These are phyloP conservation scores for Daedaleopsis sinensis DNA, from an alignment of 768 basidiomycete genomes.

Conservation along the genomic window DNA sequence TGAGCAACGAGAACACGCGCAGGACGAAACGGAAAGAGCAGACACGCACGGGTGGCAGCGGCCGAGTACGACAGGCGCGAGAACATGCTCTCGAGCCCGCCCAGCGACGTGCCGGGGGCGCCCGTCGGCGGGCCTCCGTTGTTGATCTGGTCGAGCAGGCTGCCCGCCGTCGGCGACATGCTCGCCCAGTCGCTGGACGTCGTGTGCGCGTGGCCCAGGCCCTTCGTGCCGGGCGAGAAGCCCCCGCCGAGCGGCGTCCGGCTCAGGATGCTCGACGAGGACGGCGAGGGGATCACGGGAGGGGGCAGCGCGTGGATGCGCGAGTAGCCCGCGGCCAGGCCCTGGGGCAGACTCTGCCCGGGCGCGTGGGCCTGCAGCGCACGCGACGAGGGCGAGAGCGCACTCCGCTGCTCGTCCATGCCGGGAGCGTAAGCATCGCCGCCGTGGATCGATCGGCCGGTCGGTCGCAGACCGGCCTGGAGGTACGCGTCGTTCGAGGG, in stretches of 20 bases:
- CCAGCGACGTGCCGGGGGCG: no score
- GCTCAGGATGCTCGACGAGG: slow-evolving; percentile 33
- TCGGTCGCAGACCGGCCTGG: slow-evolving; percentile 37
- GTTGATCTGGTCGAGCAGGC: slow-evolving; percentile 28
- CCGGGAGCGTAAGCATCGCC: slow-evolving; percentile 26
- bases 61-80: slow-evolving; percentile 60
- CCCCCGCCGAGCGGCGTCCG: slow-evolving; percentile 27
- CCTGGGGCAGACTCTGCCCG: slow-evolving; percentile 89
- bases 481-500: slow-evolving; percentile 39
- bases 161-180: slow-evolving; percentile 29
- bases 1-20: neutral
- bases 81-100: slow-evolving; percentile 52
- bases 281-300: slow-evolving; percentile 40
- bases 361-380: slow-evolving; percentile 88
- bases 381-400: slow-evolving; percentile 68
- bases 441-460: slow-evolving; percentile 34
- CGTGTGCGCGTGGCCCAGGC: slow-evolving; percentile 22
- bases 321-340: slow-evolving; percentile 88
- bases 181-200: slow-evolving; percentile 35
- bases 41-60: slow-evolving; percentile 33
- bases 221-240: slow-evolving; percentile 30
- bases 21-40: slow-evolving; percentile 10
- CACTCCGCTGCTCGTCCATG: slow-evolving; percentile 33
- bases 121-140: slow-evolving; percentile 23
- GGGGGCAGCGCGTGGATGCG: slow-evolving; percentile 76